Percentiles rank a stretch among this genome's conserved stretches.
These are phyloP conservation scores for Lasiodiplodia theobromae DNA, from an alignment of 2,329 filamentous ascomycete genomes.

Conservation along the genomic window DNA sequence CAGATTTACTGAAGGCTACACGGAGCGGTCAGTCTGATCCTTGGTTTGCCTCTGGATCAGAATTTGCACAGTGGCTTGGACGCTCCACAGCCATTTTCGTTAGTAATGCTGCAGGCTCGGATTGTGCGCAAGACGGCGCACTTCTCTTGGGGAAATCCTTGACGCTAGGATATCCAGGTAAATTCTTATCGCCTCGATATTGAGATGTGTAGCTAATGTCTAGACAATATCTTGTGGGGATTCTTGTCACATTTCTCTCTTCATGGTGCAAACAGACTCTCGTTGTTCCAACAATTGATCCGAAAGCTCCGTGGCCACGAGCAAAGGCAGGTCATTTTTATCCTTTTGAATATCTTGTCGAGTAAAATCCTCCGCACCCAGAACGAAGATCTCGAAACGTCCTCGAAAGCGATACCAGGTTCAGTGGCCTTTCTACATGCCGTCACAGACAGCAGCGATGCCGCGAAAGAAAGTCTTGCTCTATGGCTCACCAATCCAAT, in stretches of 20 bases:
- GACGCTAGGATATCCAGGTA: conserved; percentile 76
- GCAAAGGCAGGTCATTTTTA: conserved; percentile 54
- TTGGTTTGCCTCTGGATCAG: conserved; percentile 71
- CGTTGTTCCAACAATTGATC: conserved; percentile 50
- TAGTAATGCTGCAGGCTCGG: conserved; percentile 36
- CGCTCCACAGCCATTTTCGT: conserved; percentile 64
- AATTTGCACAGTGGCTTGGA: conserved; percentile 77
- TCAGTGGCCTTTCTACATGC: conserved; percentile 30
- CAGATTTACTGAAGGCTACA: conserved; percentile 54
- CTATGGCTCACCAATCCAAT: conserved; percentile 36
- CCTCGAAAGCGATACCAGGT: conserved; percentile 23
- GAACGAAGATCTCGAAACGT: conserved; percentile 1
- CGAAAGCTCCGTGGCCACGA: conserved; percentile 55
- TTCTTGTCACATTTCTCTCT: neutral
- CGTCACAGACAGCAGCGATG: conserved; percentile 30
- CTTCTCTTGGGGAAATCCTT: conserved; percentile 66
- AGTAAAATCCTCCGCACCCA: conserved; percentile 36
- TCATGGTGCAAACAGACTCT: conserved; percentile 22
- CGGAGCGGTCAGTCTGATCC: conserved; percentile 35
- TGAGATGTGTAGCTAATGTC: neutral
- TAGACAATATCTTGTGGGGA: conserved; percentile 32
- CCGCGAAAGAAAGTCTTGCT: conserved; percentile 33
- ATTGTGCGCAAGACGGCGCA: conserved; percentile 43
- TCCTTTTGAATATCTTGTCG: conserved; percentile 39
- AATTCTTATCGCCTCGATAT: conserved; percentile 14